Percentiles rank a stretch among this genome's conserved stretches.
Evolutionary conservation across 371 early-diverging fungal species (phyloP).

Genomic region (Entomophthora muscae): DNA sequence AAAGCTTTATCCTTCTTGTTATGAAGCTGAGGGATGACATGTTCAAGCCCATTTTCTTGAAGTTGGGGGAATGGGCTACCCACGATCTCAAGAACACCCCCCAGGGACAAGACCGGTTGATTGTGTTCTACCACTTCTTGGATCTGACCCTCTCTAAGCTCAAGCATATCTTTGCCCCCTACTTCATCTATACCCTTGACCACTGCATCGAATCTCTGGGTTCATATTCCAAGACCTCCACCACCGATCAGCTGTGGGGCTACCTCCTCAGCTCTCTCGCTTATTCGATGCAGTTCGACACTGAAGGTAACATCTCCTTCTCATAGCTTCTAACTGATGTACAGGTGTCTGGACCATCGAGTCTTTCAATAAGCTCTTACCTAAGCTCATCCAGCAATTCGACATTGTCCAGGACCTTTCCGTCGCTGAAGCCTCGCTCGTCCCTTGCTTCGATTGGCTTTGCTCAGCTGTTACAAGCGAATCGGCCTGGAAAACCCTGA

Average conservation of each 20-base stretch:
- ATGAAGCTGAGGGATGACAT: constrained; percentile 82
- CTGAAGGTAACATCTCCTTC: not conserved
- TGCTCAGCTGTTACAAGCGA: constrained; percentile 65
- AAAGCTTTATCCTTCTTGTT: constrained; percentile 57
- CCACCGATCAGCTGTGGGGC: constrained; percentile 17
- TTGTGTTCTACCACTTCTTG: constrained; percentile 61
- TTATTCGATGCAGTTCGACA: constrained; percentile 16
- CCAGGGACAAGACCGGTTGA: constrained; percentile 29
- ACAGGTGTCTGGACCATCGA: constrained; percentile 44
- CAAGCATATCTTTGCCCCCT: constrained; percentile 73
- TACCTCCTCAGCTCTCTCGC: constrained; percentile 16
- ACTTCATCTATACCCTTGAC: constrained; percentile 60
- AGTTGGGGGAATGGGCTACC: constrained; percentile 79
- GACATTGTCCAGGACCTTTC: constrained; percentile 25
- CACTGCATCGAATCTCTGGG: constrained; percentile 38
- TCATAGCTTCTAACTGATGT: not conserved
- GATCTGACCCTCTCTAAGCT: constrained; percentile 53
- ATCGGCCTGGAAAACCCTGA: constrained; percentile 72
- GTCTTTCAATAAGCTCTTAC: constrained; percentile 47
- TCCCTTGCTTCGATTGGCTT: constrained; percentile 67
- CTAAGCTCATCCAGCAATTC: constrained; percentile 56
- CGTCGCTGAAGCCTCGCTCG: constrained; percentile 24
- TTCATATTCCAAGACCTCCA: not conserved
- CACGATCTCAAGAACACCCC: constrained; percentile 23
- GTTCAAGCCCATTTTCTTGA: constrained; percentile 85